Evolutionary conservation across 164 flowering plant genomes (phyloP).

Genomic region (Nymphaea colorata): DNA sequence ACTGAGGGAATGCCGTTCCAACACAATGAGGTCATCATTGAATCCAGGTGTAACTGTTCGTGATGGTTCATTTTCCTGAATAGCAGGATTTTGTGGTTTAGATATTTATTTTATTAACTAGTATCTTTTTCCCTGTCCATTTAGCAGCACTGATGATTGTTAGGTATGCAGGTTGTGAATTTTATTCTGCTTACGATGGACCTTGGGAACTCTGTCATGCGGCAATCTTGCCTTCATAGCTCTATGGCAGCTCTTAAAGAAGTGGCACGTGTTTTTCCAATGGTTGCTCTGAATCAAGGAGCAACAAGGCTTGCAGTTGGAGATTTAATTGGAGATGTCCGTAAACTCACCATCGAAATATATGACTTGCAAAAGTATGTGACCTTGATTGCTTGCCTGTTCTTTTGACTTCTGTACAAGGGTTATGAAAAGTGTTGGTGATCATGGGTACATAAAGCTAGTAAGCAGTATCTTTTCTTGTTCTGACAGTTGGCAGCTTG

Average conservation of each 20-base stretch:
- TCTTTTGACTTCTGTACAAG: background rate
- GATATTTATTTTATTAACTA: background rate
- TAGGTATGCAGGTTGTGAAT: slow-evolving; percentile 76
- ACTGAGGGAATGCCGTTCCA: too few species aligned
- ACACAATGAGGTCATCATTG: too few species aligned
- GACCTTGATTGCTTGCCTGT: background rate
- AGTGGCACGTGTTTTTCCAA: slow-evolving; percentile 71
- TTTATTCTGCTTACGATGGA: slow-evolving; percentile 86
- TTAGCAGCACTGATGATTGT: slow-evolving; percentile 29
- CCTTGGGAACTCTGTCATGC: slow-evolving; percentile 78
- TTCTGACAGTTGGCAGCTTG: background rate
- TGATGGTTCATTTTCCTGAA: too few species aligned
- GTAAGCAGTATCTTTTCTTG: too few species aligned
- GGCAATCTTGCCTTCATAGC: slow-evolving; percentile 64
- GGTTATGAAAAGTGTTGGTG: background rate
- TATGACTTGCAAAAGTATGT: slow-evolving; percentile 92
- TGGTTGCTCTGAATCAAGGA: slow-evolving; percentile 73
- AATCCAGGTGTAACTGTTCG: too few species aligned
- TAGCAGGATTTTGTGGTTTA: background rate
- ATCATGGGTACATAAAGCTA: background rate
- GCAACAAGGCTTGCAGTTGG: slow-evolving; percentile 81
- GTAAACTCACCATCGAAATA: slow-evolving; percentile 51
- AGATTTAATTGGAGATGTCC: slow-evolving; percentile 72
- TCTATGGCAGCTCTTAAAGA: slow-evolving; percentile 71
- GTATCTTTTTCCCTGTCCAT: too few species aligned